Evolutionary conservation across 2,329 filamentous ascomycete species (phyloP), one percentile per base, ranked within the genome.

Genomic region (Cladosporium phlei): DNA sequence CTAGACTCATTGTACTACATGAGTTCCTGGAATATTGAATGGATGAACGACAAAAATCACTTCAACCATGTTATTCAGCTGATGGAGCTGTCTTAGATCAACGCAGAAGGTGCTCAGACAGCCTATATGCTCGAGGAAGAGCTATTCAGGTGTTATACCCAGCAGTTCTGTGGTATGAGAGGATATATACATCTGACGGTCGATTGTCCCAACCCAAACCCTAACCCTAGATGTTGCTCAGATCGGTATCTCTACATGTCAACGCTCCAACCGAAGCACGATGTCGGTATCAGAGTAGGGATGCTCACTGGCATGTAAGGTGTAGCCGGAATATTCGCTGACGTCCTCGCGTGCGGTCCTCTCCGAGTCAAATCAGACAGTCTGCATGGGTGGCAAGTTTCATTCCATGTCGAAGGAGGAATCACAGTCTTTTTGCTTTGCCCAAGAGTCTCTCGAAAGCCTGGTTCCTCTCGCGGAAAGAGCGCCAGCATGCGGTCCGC

Each of bases 191-290:
- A n/a, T n/a, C n/a, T n/a, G n/a, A n/a, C n/a, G n/a, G n/a, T n/a
- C n/a, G n/a, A n/a, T n/a, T n/a, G n/a, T n/a, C n/a, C n/a, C n/a
- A n/a, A n/a, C n/a, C n/a, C n/a, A n/a, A n/a, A n/a, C n/a, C n/a
- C n/a, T n/a, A n/a, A n/a, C n/a, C n/a, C n/a, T n/a, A n/a, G n/a
- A n/a, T n/a, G n/a, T n/a, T n/a, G n/a, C n/a, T n/a, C 38, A 42
- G 20, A 42, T 42, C 19, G 38, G 38, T 10, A 42, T 42, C 32
- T 42, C 20, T 42, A 42, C 28, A 30, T 42, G 20, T 42, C 38
- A 10, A 42, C 38, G 8, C 27, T 42, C 11, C 32, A 42, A 17
- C 27, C 38, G 3, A 42, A 42, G 38, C 32, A 42, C 20, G 28
- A 32, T 14, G 38, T 42, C 4, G 38, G 38, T 12, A 24, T 42